phyloP scores from a whole-genome alignment of 2,329 filamentous ascomycete species.

The Colletotrichum sp. region DNA sequence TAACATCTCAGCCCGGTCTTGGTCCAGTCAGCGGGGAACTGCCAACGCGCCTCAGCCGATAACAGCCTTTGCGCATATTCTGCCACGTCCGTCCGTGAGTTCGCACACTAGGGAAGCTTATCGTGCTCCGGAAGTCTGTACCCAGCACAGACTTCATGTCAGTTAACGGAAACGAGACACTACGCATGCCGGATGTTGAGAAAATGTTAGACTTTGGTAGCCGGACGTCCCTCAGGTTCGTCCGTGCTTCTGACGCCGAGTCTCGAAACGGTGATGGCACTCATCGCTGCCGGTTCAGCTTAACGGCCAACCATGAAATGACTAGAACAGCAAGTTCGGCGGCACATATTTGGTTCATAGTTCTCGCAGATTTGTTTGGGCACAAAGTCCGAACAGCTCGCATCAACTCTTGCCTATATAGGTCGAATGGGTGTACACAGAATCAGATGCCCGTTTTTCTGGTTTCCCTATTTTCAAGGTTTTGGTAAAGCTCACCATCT shows the following conservation, averaged over 20 bases:
- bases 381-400: not conserved
- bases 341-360: not conserved
- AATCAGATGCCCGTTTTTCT: not conserved
- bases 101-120: not conserved
- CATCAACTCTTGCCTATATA: not conserved
- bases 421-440: not conserved
- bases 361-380: not conserved
- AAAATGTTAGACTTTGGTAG: not conserved
- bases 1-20: not conserved
- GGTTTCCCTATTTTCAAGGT: not conserved
- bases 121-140: not conserved
- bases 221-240: not conserved
- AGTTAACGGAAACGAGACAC: not conserved
- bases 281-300: not conserved
- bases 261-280: not conserved
- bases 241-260: not conserved
- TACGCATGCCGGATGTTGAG: not conserved
- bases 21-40: not conserved
- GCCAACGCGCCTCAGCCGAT: not conserved
- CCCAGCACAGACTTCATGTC: not conserved
- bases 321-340: not conserved
- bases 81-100: not conserved
- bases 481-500: not conserved
- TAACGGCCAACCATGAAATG: not conserved
- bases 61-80: not conserved